These are phyloP conservation scores for Magnaporthiopsis incrustans DNA, from an alignment of 2,329 filamentous ascomycete species.

Conservation along the genomic window DNA sequence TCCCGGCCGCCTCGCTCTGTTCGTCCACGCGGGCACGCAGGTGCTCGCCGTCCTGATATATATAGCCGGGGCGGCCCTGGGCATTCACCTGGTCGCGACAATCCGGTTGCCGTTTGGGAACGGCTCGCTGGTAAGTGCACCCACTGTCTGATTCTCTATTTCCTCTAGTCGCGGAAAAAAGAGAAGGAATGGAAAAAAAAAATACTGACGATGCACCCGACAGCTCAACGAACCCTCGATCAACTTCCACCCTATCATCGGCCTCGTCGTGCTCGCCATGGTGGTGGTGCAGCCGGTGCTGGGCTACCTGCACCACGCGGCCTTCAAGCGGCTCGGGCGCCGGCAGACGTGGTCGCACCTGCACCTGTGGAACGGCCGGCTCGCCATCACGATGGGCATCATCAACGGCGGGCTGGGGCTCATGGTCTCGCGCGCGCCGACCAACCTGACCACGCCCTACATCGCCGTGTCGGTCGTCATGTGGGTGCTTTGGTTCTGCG, in stretches of 20 bases:
- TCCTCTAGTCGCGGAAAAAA: neutral
- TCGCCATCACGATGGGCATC: slow-evolving; percentile 31
- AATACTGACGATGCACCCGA: neutral
- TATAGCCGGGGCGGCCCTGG: slow-evolving; percentile 31
- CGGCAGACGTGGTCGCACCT: slow-evolving; percentile 33
- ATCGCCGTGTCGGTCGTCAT: slow-evolving; percentile 28
- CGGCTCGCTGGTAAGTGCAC: slow-evolving; percentile 23
- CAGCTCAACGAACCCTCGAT: slow-evolving; percentile 23
- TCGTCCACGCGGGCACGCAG: slow-evolving; percentile 32
- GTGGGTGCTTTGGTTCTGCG: slow-evolving; percentile 28
- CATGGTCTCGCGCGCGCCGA: slow-evolving; percentile 23
- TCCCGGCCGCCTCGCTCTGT: slow-evolving; percentile 26
- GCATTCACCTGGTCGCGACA: slow-evolving; percentile 30
- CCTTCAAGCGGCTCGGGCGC: slow-evolving; percentile 27
- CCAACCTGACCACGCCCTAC: slow-evolving; percentile 26
- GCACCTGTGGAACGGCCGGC: slow-evolving; percentile 35
- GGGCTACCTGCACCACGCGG: slow-evolving; percentile 32
- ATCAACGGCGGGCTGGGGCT: slow-evolving; percentile 37
- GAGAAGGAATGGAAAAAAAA: too few species aligned
- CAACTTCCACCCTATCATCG: slow-evolving; percentile 39
- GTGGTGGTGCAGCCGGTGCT: slow-evolving; percentile 33
- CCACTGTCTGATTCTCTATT: neutral
- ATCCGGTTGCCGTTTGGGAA: slow-evolving; percentile 23
- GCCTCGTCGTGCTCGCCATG: slow-evolving; percentile 30
- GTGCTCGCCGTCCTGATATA: slow-evolving; percentile 27